Base-by-base conservation (phyloP, 2,329 filamentous ascomycete species). In the Penicillium italicum region DNA sequence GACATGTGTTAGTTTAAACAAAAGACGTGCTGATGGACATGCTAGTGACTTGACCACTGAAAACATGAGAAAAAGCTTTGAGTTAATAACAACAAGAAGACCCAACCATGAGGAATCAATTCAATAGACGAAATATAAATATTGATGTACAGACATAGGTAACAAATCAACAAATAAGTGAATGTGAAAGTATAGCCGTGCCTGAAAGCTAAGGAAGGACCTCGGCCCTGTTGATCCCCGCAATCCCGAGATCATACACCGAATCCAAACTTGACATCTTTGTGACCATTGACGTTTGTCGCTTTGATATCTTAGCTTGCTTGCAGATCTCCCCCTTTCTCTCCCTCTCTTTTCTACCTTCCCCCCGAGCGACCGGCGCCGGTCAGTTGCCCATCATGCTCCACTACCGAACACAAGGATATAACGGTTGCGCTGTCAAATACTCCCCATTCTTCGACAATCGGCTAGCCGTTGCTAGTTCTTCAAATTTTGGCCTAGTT, bases 381-480 rank as follows among this genome's bases (percentile, higher is more conserved):
- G 45, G 48, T 57, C 59, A 41, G 53, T 55, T 56, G 44, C 43
- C 58, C 66, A 78, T 61, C 51, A 97, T 97, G 91, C 87, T 97
- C 66, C 91, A 97, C 77, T 97, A 90, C 77, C 88, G 90, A 62
- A 97, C 94, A 22, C 83, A 90, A 71, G 94, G 94, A 68, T 97
- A 85, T 82, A 96, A 97, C 75, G 92, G 92, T 68, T 97, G 96
- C 77, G 90, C 90, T 65, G 91, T 97, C 75, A 96, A 97, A 77
- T 99, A 97, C 81, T 97, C 93, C 53, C 94, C 94, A 7, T 99
- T 97, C 79, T 96, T 95, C 79, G 94, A 97, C 78, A 94, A 90
- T 63, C 87, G 92, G 61, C 85, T 99, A 62, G 93, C 93, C 55
- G 91, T 97, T 66, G 90, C 90, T 30, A 83, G 89, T 1, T 89